Evolutionary conservation across 140 eudicot genomes (phyloP).

Genomic region (Oenanthe javanica): DNA sequence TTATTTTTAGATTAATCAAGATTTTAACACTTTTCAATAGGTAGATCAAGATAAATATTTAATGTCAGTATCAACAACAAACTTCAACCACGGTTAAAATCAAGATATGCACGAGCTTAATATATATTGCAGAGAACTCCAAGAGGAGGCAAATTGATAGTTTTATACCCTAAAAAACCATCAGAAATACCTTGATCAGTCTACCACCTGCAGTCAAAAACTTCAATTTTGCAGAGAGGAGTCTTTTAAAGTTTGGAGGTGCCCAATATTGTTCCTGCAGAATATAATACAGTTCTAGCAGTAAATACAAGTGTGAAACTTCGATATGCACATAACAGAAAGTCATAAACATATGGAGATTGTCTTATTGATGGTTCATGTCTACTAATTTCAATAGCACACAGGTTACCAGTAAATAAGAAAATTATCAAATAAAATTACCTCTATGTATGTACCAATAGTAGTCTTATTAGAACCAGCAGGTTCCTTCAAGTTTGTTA

Average conservation of each 20-base stretch:
- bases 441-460: constrained; percentile 94
- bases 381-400: neutral
- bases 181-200: constrained; percentile 57
- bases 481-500: constrained; percentile 80
- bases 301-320: neutral
- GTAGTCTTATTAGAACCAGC: constrained; percentile 94
- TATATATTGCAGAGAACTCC: too few relatives aligned
- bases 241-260: constrained; percentile 83
- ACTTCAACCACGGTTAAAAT: too few relatives aligned
- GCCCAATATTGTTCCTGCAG: constrained; percentile 95
- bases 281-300: neutral
- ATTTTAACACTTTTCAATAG: too few relatives aligned
- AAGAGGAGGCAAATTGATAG: too few relatives aligned
- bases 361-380: neutral
- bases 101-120: too few relatives aligned
- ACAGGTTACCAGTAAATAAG: neutral
- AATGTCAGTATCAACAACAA: too few relatives aligned
- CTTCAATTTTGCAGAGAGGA: constrained; percentile 77
- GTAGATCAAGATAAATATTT: too few relatives aligned
- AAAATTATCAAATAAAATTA: constrained; percentile 6
- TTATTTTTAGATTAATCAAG: too few relatives aligned
- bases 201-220: constrained; percentile 66
- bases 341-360: neutral
- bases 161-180: neutral
- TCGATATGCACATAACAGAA: too few relatives aligned